phyloP scores from a whole-genome alignment of 148 eudicot genomes.

The Camellia granthamiana region DNA sequence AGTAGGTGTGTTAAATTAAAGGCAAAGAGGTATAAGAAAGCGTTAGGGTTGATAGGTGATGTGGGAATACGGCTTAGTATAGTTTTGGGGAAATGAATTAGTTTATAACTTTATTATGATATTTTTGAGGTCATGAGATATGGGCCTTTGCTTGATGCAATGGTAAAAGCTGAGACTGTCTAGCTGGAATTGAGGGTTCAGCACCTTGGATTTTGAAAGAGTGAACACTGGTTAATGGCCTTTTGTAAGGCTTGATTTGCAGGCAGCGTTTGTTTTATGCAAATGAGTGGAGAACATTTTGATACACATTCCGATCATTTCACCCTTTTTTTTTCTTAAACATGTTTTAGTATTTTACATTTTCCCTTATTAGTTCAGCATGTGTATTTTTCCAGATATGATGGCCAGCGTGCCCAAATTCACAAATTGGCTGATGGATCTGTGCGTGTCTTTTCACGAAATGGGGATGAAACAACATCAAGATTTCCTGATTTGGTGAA shows the following conservation, averaged over 20 bases:
- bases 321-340: background rate
- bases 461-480: constrained; percentile 89
- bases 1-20: too few species aligned
- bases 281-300: background rate
- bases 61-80: too few species aligned
- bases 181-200: background rate
- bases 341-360: background rate
- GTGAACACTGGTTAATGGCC: background rate
- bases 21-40: too few species aligned
- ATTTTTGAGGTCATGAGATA: background rate
- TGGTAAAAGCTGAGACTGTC: background rate
- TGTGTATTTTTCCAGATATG: constrained; percentile 56
- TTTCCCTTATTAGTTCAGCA: background rate
- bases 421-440: constrained; percentile 84
- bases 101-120: background rate
- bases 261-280: background rate
- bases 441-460: constrained; percentile 82
- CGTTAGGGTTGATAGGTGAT: too few species aligned
- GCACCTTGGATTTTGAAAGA: background rate
- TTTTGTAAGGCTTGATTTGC: background rate
- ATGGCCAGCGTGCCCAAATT: constrained; percentile 99
- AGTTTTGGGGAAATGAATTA: too few species aligned
- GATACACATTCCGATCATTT: background rate
- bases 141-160: background rate
- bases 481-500: constrained; percentile 84